Conservation (phyloP, 768 basidiomycete genomes). For the Lactarius sanguifluus region DNA sequence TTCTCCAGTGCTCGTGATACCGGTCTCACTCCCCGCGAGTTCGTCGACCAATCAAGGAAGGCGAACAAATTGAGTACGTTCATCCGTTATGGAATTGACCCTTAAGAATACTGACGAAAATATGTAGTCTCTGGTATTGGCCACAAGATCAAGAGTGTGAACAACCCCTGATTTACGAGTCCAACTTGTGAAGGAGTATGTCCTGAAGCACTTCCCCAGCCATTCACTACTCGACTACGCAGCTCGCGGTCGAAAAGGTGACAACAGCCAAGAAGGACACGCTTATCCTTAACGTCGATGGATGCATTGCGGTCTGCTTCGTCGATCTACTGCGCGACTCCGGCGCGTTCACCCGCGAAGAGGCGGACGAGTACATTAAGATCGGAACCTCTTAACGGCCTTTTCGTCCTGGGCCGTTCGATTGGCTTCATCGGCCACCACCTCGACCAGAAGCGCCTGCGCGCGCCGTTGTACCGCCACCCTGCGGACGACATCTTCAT, state of each 20-base stretch:
- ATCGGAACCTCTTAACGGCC: slow-evolving; percentile 93
- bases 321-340: slow-evolving; percentile 90
- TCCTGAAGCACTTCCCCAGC: slow-evolving; percentile 92
- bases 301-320: slow-evolving; percentile 94
- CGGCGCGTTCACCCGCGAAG: slow-evolving; percentile 93
- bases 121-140: slow-evolving; percentile 89
- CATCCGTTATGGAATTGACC: slow-evolving; percentile 1
- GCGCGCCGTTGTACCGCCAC: slow-evolving; percentile 90
- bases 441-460: slow-evolving; percentile 94
- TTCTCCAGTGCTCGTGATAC: slow-evolving; percentile 90
- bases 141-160: slow-evolving; percentile 99
- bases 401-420: slow-evolving; percentile 96
- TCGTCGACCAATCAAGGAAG: slow-evolving; percentile 91
- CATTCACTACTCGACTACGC: slow-evolving; percentile 93
- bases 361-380: slow-evolving; percentile 97
- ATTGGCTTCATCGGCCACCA: slow-evolving; percentile 98
- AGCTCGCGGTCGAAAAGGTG: slow-evolving; percentile 94
- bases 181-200: slow-evolving; percentile 94
- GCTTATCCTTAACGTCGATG: slow-evolving; percentile 95
- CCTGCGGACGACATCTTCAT: slow-evolving; percentile 96
- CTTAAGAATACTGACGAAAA: slow-evolving; percentile 10
- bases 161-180: slow-evolving; percentile 94
- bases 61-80: slow-evolving; percentile 87
- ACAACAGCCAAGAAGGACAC: slow-evolving; percentile 98
- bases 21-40: slow-evolving; percentile 95